Base-by-base conservation (phyloP, 805 yeast species). In the Ascoidea rubescens region DNA sequence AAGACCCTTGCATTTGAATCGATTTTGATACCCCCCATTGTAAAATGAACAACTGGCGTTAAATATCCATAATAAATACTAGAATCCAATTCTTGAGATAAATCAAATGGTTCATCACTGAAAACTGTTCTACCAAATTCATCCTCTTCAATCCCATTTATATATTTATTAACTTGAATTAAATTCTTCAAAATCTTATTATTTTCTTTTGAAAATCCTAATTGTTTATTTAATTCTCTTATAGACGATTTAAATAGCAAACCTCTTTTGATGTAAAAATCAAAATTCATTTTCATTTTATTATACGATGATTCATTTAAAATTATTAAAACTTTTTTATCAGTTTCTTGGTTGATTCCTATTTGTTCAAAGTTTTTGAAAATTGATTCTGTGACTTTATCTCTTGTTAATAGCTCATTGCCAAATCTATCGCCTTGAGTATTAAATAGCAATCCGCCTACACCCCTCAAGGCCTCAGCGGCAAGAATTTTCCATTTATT, bases 21-120 rank as follows among this genome's bases (percentile, higher is more conserved):
- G 52, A 79, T 77, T 62, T 73, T 72, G 5, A 79, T 77, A 49
- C 88, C 87, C 28, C 88, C 87, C 71, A 75, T 80, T 6, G 86
- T 78, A 63, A 79, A 80, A 62, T 80, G 87, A 44, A 80, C 72
- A 5, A 78, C 82, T 6, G 84, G 84, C 0, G 84, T 79, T 4
- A 77, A 69, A 50, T 74, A 68, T 4, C 80, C 83, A 52, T 71
- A 72, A 59, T 67, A 77, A 5, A 76, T 54, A 2, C 55, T 54
- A 0, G 72, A 62, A 6, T 60, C 58, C 3, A 54, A 50, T 2
- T 49, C 55, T 31, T 42, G 7, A 14, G 21, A 10, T 16, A 49
- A 43, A 10, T 55, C 60, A 47, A 60, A 56, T 2, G 51, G 46
- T 16, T 56, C 46, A 3, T 32, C 45, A 1, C 70, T 70, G 51